These are phyloP conservation scores for Sinapis alba DNA, from an alignment of 441 rosid species.

Conservation along the genomic window DNA sequence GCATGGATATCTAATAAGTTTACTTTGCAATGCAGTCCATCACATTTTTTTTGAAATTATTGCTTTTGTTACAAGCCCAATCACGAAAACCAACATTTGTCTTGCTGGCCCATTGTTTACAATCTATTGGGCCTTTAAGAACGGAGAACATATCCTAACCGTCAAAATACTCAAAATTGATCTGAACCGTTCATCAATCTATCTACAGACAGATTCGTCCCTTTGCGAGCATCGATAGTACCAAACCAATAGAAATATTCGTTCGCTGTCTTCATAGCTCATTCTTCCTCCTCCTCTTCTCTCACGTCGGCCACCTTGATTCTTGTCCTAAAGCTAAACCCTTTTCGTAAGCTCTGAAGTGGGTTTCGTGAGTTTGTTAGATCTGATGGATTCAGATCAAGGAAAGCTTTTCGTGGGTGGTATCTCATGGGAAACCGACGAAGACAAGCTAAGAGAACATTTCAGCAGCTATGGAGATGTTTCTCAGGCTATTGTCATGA, in stretches of 20 bases:
- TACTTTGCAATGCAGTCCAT: no score
- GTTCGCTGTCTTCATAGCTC: neutral
- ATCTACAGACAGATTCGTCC: conserved; percentile 24
- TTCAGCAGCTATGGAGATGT: conserved; percentile 76
- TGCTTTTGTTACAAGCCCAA: neutral
- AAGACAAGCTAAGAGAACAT: conserved; percentile 75
- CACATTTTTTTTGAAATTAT: no score
- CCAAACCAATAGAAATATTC: conserved; percentile 35
- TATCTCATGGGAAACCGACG: conserved; percentile 90
- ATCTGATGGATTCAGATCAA: conserved; percentile 86
- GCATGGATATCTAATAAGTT: no score
- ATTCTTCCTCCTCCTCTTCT: conserved; percentile 8
- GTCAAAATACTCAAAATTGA: neutral
- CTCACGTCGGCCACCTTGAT: conserved; percentile 22
- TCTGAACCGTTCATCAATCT: conserved; percentile 10
- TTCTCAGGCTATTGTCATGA: conserved; percentile 74
- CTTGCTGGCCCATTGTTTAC: neutral
- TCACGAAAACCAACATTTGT: neutral
- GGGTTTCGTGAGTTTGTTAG: neutral
- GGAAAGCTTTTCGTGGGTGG: conserved; percentile 96
- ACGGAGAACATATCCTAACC: conserved; percentile 15
- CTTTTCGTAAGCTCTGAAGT: conserved; percentile 7
- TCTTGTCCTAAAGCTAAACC: conserved; percentile 2
- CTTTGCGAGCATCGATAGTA: conserved; percentile 12
- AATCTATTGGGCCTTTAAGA: neutral